Percentiles rank a stretch among this genome's conserved stretches.
Evolutionary conservation across 1,139 yeast species (phyloP).

Genomic region (Scheffersomyces stambukii): DNA sequence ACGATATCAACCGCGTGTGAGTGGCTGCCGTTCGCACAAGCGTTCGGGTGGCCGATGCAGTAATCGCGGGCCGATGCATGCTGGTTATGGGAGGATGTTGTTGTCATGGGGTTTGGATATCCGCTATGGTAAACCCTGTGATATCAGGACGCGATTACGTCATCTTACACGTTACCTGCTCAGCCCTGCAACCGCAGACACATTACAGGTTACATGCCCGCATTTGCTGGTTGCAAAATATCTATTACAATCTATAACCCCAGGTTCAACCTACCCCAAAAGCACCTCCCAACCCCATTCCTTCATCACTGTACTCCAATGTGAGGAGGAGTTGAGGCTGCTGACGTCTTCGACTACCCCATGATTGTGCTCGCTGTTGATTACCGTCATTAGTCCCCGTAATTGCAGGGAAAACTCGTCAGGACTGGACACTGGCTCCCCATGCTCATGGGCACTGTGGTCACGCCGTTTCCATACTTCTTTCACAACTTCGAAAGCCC

Average conservation of each 20-base stretch:
- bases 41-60: constrained; percentile 1
- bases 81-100: no score
- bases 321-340: constrained; percentile 51
- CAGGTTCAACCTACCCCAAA: constrained; percentile 38
- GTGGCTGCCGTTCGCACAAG: constrained; percentile 4
- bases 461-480: constrained; percentile 67
- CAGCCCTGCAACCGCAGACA: no score
- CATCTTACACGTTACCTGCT: no score
- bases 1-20: constrained; percentile 16
- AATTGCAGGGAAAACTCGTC: constrained; percentile 16
- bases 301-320: constrained; percentile 67
- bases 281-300: constrained; percentile 77
- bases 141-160: no score
- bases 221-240: no score
- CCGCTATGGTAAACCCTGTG: no score
- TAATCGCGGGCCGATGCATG: background rate
- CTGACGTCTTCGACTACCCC: constrained; percentile 34
- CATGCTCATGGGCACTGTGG: no score
- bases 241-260: no score
- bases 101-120: no score
- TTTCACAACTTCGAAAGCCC: constrained; percentile 63
- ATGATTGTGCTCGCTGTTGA: constrained; percentile 23
- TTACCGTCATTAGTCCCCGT: constrained; percentile 42
- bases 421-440: constrained; percentile 17
- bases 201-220: no score